A percentile compares a stretch with the other conserved stretches of the same genome.
Evolutionary conservation across 2,329 filamentous ascomycete genomes (phyloP).

Genomic region (Escovopsis sp.): DNA sequence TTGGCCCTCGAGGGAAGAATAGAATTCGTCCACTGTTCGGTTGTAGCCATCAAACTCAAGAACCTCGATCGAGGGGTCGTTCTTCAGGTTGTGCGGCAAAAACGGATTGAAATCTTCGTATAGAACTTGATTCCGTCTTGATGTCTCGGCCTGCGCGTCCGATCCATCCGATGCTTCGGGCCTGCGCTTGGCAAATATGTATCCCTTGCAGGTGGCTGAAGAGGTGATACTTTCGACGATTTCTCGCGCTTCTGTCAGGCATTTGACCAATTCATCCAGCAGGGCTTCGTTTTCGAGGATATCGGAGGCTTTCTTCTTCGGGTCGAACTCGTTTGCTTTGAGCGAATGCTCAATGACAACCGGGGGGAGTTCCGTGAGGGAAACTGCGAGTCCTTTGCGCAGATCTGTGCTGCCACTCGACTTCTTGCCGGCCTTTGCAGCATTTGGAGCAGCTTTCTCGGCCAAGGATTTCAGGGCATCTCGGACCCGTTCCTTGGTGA

Average conservation of each 20-base stretch:
- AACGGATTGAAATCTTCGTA: conserved; percentile 98
- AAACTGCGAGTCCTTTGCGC: conserved; percentile 65
- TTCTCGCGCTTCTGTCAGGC: conserved; percentile 54
- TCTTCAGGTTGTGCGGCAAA: conserved; percentile 62
- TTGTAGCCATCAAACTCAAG: conserved; percentile 78
- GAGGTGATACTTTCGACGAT: conserved; percentile 56
- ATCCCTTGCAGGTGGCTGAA: conserved; percentile 56
- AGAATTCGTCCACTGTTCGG: conserved; percentile 89
- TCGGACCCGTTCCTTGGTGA: conserved; percentile 60
- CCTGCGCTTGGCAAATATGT: conserved; percentile 66
- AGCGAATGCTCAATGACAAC: conserved; percentile 79
- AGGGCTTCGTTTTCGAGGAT: conserved; percentile 52
- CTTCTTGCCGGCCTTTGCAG: conserved; percentile 36
- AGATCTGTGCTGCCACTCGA: conserved; percentile 64
- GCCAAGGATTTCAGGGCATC: conserved; percentile 53
- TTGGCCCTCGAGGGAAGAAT: conserved; percentile 89
- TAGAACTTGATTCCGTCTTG: conserved; percentile 38
- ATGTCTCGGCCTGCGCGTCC: conserved; percentile 19
- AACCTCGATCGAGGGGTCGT: conserved; percentile 49
- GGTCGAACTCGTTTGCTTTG: conserved; percentile 53
- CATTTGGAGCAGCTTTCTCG: conserved; percentile 38
- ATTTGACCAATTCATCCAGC: conserved; percentile 51
- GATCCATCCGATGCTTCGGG: conserved; percentile 10
- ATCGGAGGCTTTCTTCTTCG: conserved; percentile 49
- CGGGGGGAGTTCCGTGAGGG: conserved; percentile 79